Conservation (phyloP, 257 asterid species). For the Nemophila menziesii region DNA sequence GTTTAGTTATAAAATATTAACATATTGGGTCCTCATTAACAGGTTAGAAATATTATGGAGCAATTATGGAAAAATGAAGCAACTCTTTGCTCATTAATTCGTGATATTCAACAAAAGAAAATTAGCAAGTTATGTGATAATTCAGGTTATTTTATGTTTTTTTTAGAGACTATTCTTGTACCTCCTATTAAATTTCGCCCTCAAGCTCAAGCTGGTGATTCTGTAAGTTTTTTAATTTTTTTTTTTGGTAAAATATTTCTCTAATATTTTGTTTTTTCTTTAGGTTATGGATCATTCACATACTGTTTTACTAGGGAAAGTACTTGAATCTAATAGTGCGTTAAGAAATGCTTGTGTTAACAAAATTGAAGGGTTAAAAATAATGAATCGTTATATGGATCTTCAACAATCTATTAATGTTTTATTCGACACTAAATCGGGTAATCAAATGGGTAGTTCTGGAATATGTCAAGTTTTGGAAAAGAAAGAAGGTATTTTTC, state of each 20-base stretch:
- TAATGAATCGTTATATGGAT: conserved; percentile 66
- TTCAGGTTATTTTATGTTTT: conserved; percentile 57
- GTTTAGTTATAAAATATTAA: no score
- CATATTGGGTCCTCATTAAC: conserved; percentile 17
- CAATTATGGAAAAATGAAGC: conserved; percentile 85
- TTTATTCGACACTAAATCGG: conserved; percentile 71
- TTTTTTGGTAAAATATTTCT: neutral
- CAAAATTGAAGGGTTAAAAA: conserved; percentile 40
- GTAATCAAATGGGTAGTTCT: conserved; percentile 38
- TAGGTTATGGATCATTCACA: conserved; percentile 95
- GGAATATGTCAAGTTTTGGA: conserved; percentile 85
- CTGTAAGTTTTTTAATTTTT: conserved; percentile 44
- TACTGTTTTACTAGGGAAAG: conserved; percentile 66
- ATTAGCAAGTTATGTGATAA: conserved; percentile 19
- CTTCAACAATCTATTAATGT: conserved; percentile 85
- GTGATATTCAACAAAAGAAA: conserved; percentile 55
- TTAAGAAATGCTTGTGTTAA: conserved; percentile 53
- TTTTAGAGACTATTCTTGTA: conserved; percentile 58
- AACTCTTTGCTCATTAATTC: conserved; percentile 53
- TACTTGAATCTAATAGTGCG: conserved; percentile 69
- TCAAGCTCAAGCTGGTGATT: conserved; percentile 68
- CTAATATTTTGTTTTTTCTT: conserved; percentile 4
- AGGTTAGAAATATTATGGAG: conserved; percentile 61
- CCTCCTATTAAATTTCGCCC: conserved; percentile 90
- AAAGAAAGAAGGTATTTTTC: conserved; percentile 93